Conservation (phyloP, 2,329 filamentous ascomycete species). For the Colletotrichum tofieldiae region DNA sequence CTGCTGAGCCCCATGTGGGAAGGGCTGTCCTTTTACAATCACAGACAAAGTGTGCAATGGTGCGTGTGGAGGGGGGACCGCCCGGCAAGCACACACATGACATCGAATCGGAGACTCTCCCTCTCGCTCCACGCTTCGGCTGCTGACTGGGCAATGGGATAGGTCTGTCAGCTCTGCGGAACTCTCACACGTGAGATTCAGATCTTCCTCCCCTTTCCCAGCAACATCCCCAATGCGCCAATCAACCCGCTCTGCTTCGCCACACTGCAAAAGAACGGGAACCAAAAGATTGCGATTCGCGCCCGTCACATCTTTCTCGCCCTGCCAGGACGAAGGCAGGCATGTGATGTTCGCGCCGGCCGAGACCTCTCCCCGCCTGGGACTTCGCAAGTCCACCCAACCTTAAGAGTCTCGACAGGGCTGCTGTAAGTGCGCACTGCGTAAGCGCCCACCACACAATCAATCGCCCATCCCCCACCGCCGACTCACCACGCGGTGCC, state of each 20-base stretch:
- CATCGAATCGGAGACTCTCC: slow-evolving; percentile 22
- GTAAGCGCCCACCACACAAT: slow-evolving; percentile 9
- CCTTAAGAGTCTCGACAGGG: background rate
- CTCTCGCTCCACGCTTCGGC: background rate
- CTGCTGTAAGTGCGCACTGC: background rate
- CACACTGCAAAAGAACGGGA: background rate
- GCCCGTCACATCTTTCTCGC: background rate
- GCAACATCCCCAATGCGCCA: background rate
- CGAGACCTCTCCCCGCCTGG: background rate
- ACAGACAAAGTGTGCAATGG: background rate
- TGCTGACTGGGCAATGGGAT: background rate
- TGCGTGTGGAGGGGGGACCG: slow-evolving; percentile 22
- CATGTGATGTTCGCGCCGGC: slow-evolving; percentile 9
- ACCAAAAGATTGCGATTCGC: slow-evolving; percentile 6
- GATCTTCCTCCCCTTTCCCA: slow-evolving; percentile 9
- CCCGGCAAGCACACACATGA: slow-evolving; percentile 8
- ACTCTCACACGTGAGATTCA: background rate
- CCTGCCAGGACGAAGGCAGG: background rate
- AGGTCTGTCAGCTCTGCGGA: background rate
- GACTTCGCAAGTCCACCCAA: background rate
- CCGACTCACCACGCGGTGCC: slow-evolving; percentile 2
- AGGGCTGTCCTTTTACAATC: background rate
- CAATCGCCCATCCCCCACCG: background rate
- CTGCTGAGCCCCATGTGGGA: background rate
- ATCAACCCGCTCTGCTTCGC: background rate